A percentile compares a stretch with the other conserved stretches of the same genome.
These are phyloP conservation scores for Beauveria scarabaeidicola DNA, from an alignment of 2,329 filamentous ascomycete genomes.

Conservation along the genomic window DNA sequence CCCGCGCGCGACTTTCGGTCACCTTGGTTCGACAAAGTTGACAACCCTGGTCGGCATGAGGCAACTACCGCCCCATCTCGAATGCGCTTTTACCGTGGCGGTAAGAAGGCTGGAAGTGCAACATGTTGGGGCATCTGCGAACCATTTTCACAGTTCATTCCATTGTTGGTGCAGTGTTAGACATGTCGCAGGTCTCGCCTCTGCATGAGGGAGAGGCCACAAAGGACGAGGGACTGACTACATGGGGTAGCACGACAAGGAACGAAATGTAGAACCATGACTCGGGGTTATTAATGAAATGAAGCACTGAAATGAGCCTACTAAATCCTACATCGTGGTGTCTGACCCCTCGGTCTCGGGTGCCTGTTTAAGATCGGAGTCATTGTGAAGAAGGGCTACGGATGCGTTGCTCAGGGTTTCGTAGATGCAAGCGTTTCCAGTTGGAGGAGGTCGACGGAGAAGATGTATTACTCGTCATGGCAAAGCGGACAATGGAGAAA, in stretches of 20 bases:
- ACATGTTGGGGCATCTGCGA: background rate
- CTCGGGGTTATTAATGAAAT: background rate
- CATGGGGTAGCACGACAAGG: background rate
- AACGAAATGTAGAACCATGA: slow-evolving; percentile 5
- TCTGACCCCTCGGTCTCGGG: background rate
- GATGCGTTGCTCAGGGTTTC: background rate
- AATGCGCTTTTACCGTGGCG: background rate
- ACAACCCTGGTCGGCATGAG: background rate
- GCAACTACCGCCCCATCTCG: background rate
- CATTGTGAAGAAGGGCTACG: background rate
- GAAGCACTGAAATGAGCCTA: background rate
- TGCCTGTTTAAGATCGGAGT: slow-evolving; percentile 1
- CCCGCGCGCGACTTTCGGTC: background rate
- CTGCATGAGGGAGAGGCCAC: background rate
- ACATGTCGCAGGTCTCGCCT: slow-evolving; percentile 11
- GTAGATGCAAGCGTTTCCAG: background rate
- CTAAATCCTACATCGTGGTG: background rate
- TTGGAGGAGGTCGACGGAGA: background rate
- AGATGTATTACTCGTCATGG: background rate
- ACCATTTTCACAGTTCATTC: background rate
- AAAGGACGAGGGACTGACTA: background rate
- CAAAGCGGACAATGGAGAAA: background rate
- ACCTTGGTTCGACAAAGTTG: too few relatives aligned
- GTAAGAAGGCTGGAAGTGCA: too few relatives aligned
- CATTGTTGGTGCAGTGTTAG: slow-evolving; percentile 7